phyloP scores from a whole-genome alignment of 495 filamentous ascomycete genomes.

The Neurospora discreta region DNA sequence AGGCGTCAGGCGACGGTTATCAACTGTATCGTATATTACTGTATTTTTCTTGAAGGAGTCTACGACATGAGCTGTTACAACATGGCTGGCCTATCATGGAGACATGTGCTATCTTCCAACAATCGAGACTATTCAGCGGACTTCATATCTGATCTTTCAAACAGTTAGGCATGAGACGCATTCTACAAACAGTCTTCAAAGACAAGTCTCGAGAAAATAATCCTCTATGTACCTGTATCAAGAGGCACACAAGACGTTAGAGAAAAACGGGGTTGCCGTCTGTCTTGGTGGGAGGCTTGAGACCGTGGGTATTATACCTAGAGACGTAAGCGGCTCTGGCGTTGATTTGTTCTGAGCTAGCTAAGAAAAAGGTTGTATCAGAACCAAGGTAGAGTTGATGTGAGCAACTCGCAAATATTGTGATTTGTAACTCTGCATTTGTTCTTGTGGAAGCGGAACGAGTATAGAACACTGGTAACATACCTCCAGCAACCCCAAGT shows the following conservation, averaged over 20 bases:
- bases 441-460: background rate
- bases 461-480: background rate
- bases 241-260: background rate
- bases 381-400: background rate
- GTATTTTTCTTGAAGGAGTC: background rate
- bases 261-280: background rate
- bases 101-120: background rate
- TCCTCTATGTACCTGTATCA: background rate
- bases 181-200: background rate
- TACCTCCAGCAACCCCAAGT: background rate
- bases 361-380: background rate
- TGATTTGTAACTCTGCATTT: background rate
- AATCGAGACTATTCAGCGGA: background rate
- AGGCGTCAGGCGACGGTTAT: background rate
- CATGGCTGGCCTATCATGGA: background rate
- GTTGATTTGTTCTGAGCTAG: background rate
- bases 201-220: background rate
- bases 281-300: background rate
- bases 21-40: accelerated
- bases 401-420: background rate
- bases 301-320: background rate
- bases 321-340: background rate
- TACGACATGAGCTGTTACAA: background rate
- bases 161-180: background rate
- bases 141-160: background rate